These are phyloP conservation scores for Scytalidium lignicola DNA, from an alignment of 2,329 filamentous ascomycete species.

Conservation along the genomic window DNA sequence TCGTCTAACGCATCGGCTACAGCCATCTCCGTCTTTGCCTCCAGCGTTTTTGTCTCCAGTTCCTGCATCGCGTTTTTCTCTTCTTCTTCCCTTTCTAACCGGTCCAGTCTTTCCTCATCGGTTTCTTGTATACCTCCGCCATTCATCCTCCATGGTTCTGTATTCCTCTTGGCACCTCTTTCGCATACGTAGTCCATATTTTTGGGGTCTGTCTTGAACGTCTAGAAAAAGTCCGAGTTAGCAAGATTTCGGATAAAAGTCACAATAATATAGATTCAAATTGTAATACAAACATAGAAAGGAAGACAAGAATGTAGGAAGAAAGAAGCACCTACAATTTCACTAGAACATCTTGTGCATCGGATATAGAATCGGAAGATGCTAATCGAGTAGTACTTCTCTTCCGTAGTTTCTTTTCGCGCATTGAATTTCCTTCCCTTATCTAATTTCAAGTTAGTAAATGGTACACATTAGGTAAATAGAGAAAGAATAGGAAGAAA, in stretches of 20 bases:
- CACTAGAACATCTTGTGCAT: constrained; percentile 78
- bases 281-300: too few species aligned
- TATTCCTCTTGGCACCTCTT: constrained; percentile 84
- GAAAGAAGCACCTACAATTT: constrained; percentile 59
- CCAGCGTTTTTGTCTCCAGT: constrained; percentile 85
- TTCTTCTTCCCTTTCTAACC: constrained; percentile 73
- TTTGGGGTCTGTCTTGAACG: constrained; percentile 91
- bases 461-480: background rate
- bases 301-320: too few species aligned
- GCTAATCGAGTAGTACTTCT: constrained; percentile 83
- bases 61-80: constrained; percentile 93
- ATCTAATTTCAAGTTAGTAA: constrained; percentile 60
- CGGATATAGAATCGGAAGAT: constrained; percentile 89
- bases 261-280: too few species aligned
- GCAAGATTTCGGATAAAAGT: background rate
- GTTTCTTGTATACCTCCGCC: constrained; percentile 63
- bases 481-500: constrained; percentile 15
- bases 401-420: constrained; percentile 84
- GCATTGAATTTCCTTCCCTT: constrained; percentile 94
- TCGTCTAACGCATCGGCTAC: constrained; percentile 94
- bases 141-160: constrained; percentile 76
- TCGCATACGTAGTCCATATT: constrained; percentile 82
- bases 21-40: constrained; percentile 93
- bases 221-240: constrained; percentile 26
- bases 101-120: constrained; percentile 79